Evolutionary conservation across 106 monocot genomes (phyloP).

Genomic region (Amphibolis antarctica): DNA sequence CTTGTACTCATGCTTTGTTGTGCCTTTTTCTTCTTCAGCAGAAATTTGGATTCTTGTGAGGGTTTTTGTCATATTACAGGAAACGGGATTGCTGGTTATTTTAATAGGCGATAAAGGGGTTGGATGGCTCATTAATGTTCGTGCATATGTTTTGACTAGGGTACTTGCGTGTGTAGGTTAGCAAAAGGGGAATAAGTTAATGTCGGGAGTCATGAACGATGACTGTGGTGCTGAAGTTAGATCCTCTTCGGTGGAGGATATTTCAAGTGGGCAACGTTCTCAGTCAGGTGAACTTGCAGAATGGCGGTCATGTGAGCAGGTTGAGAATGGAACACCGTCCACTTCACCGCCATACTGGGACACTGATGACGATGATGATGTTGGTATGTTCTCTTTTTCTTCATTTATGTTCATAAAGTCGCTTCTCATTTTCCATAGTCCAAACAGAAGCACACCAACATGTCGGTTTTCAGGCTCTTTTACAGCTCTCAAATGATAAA

Average conservation of each 20-base stretch:
- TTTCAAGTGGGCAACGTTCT: constrained; percentile 33
- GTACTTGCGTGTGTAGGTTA: not conserved
- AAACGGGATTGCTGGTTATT: not conserved
- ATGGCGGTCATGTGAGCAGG: constrained; percentile 51
- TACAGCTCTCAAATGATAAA: too few species aligned
- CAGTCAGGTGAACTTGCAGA: constrained; percentile 46
- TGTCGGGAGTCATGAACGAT: constrained; percentile 34
- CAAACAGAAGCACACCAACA: too few species aligned
- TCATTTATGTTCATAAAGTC: too few species aligned
- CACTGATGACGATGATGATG: constrained; percentile 50
- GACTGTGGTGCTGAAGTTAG: constrained; percentile 20
- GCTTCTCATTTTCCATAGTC: too few species aligned
- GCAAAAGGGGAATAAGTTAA: constrained; percentile 5
- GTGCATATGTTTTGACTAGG: not conserved
- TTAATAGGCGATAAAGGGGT: not conserved
- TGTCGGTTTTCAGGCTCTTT: too few species aligned
- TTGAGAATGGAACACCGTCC: constrained; percentile 57
- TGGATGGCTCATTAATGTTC: not conserved
- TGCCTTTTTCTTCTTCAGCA: not conserved
- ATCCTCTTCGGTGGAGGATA: constrained; percentile 16
- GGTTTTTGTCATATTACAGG: not conserved
- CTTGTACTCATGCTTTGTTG: not conserved
- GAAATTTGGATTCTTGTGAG: too few species aligned
- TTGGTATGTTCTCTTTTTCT: constrained; percentile 22
- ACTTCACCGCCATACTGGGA: constrained; percentile 64